Conservation (phyloP, 192 early-diverging fungal genomes). For the Obelidium mucronatum region DNA sequence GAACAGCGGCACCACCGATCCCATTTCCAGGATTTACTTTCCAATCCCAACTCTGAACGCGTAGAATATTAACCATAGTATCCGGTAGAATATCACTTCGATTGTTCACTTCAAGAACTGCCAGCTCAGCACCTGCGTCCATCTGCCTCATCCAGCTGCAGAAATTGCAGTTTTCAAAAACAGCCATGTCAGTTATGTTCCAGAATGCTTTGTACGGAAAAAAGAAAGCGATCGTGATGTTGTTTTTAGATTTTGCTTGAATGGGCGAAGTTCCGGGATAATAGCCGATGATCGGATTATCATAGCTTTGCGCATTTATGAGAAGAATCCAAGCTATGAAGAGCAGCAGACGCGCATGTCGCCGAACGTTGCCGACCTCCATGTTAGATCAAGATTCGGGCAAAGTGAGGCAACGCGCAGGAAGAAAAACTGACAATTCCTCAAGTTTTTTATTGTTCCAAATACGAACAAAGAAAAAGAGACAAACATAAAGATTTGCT, state of each 20-base stretch:
- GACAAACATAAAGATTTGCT: too few relatives aligned
- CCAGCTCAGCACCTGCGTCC: constrained; percentile 13
- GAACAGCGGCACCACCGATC: background rate
- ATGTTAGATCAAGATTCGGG: too few relatives aligned
- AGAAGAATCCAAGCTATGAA: too few relatives aligned
- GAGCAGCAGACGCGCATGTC: too few relatives aligned
- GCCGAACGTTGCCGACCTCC: too few relatives aligned
- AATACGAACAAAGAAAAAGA: too few relatives aligned
- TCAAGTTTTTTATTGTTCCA: too few relatives aligned
- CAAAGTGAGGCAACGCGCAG: too few relatives aligned
- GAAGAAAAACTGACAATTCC: too few relatives aligned
- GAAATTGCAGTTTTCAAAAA: background rate
- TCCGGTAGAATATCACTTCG: background rate
- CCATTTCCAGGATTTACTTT: background rate
- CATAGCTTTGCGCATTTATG: background rate
- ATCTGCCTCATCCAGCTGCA: constrained; percentile 13
- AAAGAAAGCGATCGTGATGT: constrained; percentile 9
- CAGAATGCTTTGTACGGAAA: constrained; percentile 13
- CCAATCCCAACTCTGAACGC: background rate
- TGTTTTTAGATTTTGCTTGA: background rate
- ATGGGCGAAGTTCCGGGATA: constrained; percentile 1
- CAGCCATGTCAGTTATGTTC: background rate
- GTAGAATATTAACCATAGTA: constrained; percentile 2
- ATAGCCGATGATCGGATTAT: background rate
- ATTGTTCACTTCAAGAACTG: background rate